phyloP scores from a whole-genome alignment of 495 filamentous ascomycete genomes.

The Penicillium herquei region DNA sequence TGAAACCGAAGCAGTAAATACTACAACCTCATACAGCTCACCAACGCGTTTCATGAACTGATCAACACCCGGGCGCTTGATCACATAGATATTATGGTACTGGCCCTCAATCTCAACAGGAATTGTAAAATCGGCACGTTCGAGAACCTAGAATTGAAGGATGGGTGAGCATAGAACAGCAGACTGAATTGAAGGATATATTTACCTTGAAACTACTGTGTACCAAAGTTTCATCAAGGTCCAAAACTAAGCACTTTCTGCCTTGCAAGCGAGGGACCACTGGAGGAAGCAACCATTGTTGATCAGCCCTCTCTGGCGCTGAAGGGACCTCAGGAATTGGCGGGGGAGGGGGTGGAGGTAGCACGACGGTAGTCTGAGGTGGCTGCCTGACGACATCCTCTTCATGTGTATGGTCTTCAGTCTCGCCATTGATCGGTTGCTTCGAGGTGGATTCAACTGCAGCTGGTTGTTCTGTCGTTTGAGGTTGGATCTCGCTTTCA shows the following conservation, averaged over 20 bases:
- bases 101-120: constrained; percentile 99
- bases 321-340: constrained; percentile 29
- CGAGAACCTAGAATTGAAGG: constrained; percentile 68
- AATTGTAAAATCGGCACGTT: constrained; percentile 98
- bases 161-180: constrained; percentile 12
- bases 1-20: constrained; percentile 97
- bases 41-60: constrained; percentile 98
- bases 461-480: constrained; percentile 10
- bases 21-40: constrained; percentile 96
- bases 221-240: constrained; percentile 97
- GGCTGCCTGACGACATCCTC: constrained; percentile 22
- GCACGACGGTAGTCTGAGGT: constrained; percentile 36
- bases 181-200: not conserved
- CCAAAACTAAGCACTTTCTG: constrained; percentile 91
- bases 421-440: constrained; percentile 8
- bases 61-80: constrained; percentile 96
- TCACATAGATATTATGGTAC: constrained; percentile 99
- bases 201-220: constrained; percentile 99
- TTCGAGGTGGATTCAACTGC: constrained; percentile 13
- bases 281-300: constrained; percentile 78
- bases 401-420: constrained; percentile 22
- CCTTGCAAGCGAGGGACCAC: constrained; percentile 73
- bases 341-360: constrained; percentile 62
- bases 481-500: constrained; percentile 9
- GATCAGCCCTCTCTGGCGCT: constrained; percentile 38